Evolutionary conservation across 768 basidiomycete species (phyloP).

Genomic region (Kondoa subrosea): DNA sequence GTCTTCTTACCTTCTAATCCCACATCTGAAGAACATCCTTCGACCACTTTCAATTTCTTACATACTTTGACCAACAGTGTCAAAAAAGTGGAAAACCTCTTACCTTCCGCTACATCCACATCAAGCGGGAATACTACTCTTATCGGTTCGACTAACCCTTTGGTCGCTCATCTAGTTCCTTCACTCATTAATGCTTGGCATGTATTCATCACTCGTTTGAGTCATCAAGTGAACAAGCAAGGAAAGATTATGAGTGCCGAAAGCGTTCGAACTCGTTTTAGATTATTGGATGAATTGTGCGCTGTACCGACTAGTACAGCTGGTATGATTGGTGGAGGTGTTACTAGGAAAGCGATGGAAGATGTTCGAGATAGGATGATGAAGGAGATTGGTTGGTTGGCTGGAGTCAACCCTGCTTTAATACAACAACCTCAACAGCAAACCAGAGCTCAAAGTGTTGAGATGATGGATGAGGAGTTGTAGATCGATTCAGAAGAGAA

Average conservation of each 20-base stretch:
- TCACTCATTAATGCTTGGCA: constrained; percentile 25
- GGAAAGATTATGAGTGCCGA: constrained; percentile 22
- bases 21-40: constrained; percentile 14
- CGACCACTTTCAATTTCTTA: constrained; percentile 25
- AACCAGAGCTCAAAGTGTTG: neutral
- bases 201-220: constrained; percentile 21
- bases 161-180: constrained; percentile 15
- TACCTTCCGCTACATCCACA: constrained; percentile 14
- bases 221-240: constrained; percentile 18
- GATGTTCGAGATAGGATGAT: constrained; percentile 24
- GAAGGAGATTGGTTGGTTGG: constrained; percentile 26
- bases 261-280: constrained; percentile 21
- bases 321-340: neutral
- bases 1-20: constrained; percentile 2
- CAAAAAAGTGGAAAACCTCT: constrained; percentile 20
- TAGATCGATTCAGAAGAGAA: neutral
- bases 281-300: constrained; percentile 17
- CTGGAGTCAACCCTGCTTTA: constrained; percentile 17
- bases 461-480: neutral
- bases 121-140: neutral
- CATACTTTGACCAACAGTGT: constrained; percentile 20
- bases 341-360: constrained; percentile 18
- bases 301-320: neutral
- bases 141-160: neutral
- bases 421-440: neutral